These are phyloP conservation scores for Phytophthora palmivora DNA, from an alignment of 352 stramenopile species.

Conservation along the genomic window DNA sequence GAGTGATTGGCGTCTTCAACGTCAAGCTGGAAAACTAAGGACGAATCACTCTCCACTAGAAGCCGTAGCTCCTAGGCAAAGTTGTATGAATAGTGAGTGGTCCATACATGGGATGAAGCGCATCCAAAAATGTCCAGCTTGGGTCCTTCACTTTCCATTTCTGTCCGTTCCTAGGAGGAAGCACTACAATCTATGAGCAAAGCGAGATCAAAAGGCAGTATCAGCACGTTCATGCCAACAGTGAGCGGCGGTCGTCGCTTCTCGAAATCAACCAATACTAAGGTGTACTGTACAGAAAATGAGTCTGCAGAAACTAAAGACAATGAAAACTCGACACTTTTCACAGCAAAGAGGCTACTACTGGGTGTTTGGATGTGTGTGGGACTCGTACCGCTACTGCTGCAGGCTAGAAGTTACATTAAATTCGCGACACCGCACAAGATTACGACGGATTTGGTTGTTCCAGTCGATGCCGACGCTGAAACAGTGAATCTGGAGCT, in stretches of 20 bases:
- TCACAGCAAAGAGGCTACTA: constrained; percentile 5
- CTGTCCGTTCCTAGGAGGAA: too few relatives aligned
- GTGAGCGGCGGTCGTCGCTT: constrained; percentile 4
- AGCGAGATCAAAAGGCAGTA: neutral
- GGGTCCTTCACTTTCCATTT: too few relatives aligned
- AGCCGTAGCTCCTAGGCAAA: too few relatives aligned
- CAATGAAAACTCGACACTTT: neutral
- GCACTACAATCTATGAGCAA: too few relatives aligned
- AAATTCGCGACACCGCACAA: constrained; percentile 30
- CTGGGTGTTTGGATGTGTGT: constrained; percentile 17
- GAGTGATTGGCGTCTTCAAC: constrained; percentile 54
- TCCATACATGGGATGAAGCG: too few relatives aligned
- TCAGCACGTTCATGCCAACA: neutral
- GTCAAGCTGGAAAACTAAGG: too few relatives aligned
- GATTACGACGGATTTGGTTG: constrained; percentile 12
- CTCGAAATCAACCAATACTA: constrained; percentile 3
- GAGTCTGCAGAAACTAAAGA: neutral
- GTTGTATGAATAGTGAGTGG: too few relatives aligned
- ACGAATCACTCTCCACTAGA: too few relatives aligned
- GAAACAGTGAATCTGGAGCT: constrained; percentile 1
- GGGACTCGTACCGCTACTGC: constrained; percentile 20
- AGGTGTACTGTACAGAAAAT: constrained; percentile 3
- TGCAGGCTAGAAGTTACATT: constrained; percentile 21
- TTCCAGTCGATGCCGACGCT: neutral
- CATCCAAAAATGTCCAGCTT: too few relatives aligned